phyloP scores from a whole-genome alignment of 306 rosid species.

The Acacia acuminata region DNA sequence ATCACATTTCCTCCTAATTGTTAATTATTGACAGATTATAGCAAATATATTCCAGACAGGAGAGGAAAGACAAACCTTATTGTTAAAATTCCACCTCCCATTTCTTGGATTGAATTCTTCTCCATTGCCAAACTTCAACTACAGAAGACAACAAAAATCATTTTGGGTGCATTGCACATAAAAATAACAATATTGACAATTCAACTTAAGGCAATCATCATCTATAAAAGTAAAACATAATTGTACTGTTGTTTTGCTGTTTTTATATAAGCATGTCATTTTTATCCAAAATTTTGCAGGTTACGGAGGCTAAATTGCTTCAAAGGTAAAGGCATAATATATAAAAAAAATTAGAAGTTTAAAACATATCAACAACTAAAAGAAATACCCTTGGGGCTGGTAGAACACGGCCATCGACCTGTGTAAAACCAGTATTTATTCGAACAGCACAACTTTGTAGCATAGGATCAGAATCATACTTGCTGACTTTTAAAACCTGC shows the following conservation, averaged over 20 bases:
- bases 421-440: slow-evolving; percentile 65
- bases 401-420: slow-evolving; percentile 93
- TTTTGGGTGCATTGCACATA: not conserved
- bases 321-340: not conserved
- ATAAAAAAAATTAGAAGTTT: not conserved
- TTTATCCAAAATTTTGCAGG: not conserved
- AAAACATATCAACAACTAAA: not conserved
- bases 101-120: slow-evolving; percentile 87
- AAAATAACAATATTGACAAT: not conserved
- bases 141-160: slow-evolving; percentile 27
- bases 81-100: slow-evolving; percentile 88
- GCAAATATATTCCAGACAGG: slow-evolving; percentile 25
- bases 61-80: slow-evolving; percentile 50
- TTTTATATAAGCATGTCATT: not conserved
- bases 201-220: not conserved
- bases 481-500: slow-evolving; percentile 75
- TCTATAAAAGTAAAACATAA: not conserved
- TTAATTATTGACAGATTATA: not conserved
- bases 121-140: slow-evolving; percentile 90
- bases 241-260: not conserved
- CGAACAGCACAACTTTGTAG: slow-evolving; percentile 71
- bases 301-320: not conserved
- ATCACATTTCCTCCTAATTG: not conserved
- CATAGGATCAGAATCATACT: slow-evolving; percentile 86
- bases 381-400: slow-evolving; percentile 82